Evolutionary conservation across 2,329 filamentous ascomycete species (phyloP).

Genomic region (Neofusicoccum laricinum): DNA sequence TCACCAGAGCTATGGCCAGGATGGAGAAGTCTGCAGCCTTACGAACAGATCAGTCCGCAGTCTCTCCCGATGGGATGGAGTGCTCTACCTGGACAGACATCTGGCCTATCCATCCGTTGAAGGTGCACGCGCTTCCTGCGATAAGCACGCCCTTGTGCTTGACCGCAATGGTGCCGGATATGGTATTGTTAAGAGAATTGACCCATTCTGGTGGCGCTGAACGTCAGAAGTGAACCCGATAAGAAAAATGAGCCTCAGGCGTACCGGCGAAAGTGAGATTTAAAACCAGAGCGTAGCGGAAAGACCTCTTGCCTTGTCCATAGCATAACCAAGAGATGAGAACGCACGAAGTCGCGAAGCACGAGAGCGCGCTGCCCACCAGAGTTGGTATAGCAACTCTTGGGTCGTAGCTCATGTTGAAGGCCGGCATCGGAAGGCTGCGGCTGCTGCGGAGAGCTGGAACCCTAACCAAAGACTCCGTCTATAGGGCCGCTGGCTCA

Average conservation of each 20-base stretch:
- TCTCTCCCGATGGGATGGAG: background rate
- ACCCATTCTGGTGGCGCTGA: constrained; percentile 38
- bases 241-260: background rate
- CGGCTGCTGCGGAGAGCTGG: background rate
- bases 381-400: constrained; percentile 22
- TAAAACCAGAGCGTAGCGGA: constrained; percentile 26
- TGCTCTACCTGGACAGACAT: constrained; percentile 43
- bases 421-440: background rate
- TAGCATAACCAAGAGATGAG: constrained; percentile 23
- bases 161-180: constrained; percentile 41
- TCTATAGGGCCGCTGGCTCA: background rate
- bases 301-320: constrained; percentile 22
- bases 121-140: constrained; percentile 35
- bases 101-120: constrained; percentile 48
- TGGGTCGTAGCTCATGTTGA: background rate
- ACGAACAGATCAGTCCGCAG: background rate
- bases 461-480: background rate
- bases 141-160: constrained; percentile 24
- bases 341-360: constrained; percentile 20
- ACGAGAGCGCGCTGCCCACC: constrained; percentile 24
- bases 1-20: constrained; percentile 45
- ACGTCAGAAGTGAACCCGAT: background rate
- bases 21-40: constrained; percentile 40
- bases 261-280: constrained; percentile 27
- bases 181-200: constrained; percentile 43